Evolutionary conservation across 2,329 filamentous ascomycete genomes (phyloP).

Genomic region (Hypoxylon sp.): DNA sequence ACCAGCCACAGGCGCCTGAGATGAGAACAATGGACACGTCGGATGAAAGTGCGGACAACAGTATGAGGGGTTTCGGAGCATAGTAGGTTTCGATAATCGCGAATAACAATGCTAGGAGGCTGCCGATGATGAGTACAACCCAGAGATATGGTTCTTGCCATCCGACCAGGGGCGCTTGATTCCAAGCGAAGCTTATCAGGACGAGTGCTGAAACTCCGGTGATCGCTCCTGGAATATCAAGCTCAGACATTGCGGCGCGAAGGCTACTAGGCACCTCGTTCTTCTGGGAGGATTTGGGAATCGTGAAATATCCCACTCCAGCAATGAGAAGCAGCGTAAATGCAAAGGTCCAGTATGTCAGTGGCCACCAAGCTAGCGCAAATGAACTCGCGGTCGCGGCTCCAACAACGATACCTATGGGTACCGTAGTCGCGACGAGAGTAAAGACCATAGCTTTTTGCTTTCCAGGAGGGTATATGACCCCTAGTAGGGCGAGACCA

Average conservation of each 20-base stretch:
- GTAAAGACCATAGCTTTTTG: slow-evolving; percentile 72
- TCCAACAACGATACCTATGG: slow-evolving; percentile 61
- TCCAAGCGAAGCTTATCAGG: slow-evolving; percentile 76
- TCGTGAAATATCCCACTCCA: slow-evolving; percentile 51
- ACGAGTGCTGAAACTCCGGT: slow-evolving; percentile 68
- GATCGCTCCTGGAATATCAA: slow-evolving; percentile 58
- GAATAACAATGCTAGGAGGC: slow-evolving; percentile 67
- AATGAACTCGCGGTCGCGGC: slow-evolving; percentile 59
- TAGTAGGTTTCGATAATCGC: slow-evolving; percentile 65
- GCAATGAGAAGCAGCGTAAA: slow-evolving; percentile 55
- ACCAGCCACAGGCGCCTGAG: slow-evolving; percentile 59
- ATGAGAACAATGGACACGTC: slow-evolving; percentile 62
- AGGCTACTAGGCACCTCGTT: slow-evolving; percentile 33
- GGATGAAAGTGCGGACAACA: slow-evolving; percentile 59
- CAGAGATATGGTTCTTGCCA: slow-evolving; percentile 71
- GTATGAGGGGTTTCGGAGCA: slow-evolving; percentile 62
- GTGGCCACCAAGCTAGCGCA: slow-evolving; percentile 62
- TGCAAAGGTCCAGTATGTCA: slow-evolving; percentile 61
- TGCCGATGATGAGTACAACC: slow-evolving; percentile 68
- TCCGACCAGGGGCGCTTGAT: slow-evolving; percentile 71
- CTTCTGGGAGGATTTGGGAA: slow-evolving; percentile 52
- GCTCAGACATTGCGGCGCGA: slow-evolving; percentile 45
- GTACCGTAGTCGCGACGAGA: slow-evolving; percentile 62
- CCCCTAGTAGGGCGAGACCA: slow-evolving; percentile 71
- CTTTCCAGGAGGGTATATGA: slow-evolving; percentile 67